phyloP scores from a whole-genome alignment of 306 rosid genomes.

The Prunus dulcis region DNA sequence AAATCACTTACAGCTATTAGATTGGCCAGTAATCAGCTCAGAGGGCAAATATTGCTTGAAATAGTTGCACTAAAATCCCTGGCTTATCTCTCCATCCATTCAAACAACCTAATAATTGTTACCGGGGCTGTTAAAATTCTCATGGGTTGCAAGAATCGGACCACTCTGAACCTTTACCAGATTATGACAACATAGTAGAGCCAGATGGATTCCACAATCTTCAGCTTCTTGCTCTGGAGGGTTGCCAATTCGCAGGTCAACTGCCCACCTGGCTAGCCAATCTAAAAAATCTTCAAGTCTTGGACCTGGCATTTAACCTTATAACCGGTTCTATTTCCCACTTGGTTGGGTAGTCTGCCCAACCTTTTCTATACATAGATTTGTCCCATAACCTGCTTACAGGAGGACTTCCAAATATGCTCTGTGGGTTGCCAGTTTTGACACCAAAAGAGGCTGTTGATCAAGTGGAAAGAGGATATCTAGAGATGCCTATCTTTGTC shows the following conservation, averaged over 20 bases:
- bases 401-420: background rate
- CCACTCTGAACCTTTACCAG: conserved; percentile 44
- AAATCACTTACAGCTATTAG: background rate
- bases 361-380: background rate
- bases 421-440: background rate
- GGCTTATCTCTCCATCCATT: background rate
- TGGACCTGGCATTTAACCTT: background rate
- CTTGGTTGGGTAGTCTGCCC: background rate
- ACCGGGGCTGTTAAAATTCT: conserved; percentile 55
- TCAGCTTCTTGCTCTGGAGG: background rate
- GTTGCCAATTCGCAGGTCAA: background rate
- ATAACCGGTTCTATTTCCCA: background rate
- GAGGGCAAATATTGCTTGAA: background rate
- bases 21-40: background rate
- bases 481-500: background rate
- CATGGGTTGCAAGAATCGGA: conserved; percentile 51
- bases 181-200: background rate
- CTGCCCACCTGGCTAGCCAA: background rate
- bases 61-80: background rate
- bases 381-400: background rate
- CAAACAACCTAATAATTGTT: background rate
- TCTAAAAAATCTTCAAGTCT: background rate
- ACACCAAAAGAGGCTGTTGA: background rate
- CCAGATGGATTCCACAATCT: background rate
- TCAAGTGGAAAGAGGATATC: background rate